phyloP scores from a whole-genome alignment of 1,284 basidiomycete genomes.

The Marasmius tenuissimus region DNA sequence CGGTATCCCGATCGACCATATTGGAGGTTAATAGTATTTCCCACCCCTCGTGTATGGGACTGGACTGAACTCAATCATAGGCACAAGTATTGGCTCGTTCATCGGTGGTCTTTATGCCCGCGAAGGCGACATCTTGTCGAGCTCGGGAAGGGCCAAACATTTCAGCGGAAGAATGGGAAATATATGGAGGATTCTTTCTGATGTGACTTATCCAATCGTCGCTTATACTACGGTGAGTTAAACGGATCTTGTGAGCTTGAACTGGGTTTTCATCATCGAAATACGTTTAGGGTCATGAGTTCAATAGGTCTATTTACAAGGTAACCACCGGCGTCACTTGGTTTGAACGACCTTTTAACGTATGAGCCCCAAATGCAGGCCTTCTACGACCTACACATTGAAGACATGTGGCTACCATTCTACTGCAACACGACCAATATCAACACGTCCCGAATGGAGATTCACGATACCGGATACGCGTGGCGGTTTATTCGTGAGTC shows the following conservation, averaged over 20 bases:
- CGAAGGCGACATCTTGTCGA: conserved; percentile 89
- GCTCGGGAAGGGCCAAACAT: conserved; percentile 84
- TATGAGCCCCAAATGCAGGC: conserved; percentile 37
- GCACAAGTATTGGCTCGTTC: conserved; percentile 90
- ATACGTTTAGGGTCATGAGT: conserved; percentile 77
- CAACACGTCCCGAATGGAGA: conserved; percentile 94
- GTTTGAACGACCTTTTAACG: background rate
- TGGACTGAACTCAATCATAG: conserved; percentile 27
- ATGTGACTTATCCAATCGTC: conserved; percentile 95
- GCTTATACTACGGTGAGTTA: conserved; percentile 91
- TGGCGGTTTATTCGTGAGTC: conserved; percentile 83
- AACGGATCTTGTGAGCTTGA: conserved; percentile 18
- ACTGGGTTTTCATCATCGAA: conserved; percentile 3
- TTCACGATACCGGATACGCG: conserved; percentile 95
- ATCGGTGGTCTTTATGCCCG: conserved; percentile 96
- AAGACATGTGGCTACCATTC: conserved; percentile 99
- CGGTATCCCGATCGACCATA: conserved; percentile 91
- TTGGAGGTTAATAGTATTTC: conserved; percentile 56
- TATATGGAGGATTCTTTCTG: conserved; percentile 92
- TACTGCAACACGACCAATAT: conserved; percentile 99
- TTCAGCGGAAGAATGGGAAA: conserved; percentile 93
- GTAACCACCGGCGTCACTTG: conserved; percentile 32
- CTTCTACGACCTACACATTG: conserved; percentile 94
- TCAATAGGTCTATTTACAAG: conserved; percentile 85
- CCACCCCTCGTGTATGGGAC: background rate